Conservation (phyloP, 2,329 filamentous ascomycete species). For the Clonostachys chloroleuca region DNA sequence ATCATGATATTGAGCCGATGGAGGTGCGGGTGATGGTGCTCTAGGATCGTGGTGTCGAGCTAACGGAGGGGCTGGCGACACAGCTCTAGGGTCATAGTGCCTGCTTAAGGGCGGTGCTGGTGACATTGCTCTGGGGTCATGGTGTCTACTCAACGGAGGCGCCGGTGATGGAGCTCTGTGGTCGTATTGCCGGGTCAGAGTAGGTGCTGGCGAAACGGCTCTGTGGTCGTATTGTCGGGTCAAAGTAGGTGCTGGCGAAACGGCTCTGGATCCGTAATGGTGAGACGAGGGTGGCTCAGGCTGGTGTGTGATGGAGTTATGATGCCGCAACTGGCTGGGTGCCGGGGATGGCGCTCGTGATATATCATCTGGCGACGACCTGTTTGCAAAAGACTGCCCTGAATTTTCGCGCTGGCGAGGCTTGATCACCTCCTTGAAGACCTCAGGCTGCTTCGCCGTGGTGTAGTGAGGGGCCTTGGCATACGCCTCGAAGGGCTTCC, state of each 20-base stretch:
- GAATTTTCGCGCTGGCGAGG: conserved; percentile 33
- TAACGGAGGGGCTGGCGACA: conserved; percentile 27
- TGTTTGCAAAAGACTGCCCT: conserved; percentile 23
- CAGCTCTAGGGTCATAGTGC: conserved; percentile 12
- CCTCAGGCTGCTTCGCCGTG: conserved; percentile 55
- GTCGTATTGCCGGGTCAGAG: conserved; percentile 19
- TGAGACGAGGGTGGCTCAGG: conserved; percentile 17
- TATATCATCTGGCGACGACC: conserved; percentile 11
- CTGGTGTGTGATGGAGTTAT: conserved; percentile 15
- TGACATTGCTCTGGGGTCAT: background rate
- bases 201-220: conserved; percentile 25
- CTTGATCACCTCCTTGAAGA: conserved; percentile 40
- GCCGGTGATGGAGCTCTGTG: conserved; percentile 30
- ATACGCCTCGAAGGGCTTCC: conserved; percentile 65
- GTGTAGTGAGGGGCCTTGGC: conserved; percentile 63
- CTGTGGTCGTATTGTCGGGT: conserved; percentile 10
- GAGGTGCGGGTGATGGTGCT: conserved; percentile 17
- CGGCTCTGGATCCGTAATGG: conserved; percentile 23
- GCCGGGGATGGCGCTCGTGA: conserved; percentile 15
- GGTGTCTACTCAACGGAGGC: conserved; percentile 23
- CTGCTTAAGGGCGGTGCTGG: conserved; percentile 10
- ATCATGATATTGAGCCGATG: conserved; percentile 12
- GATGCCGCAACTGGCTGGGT: conserved; percentile 8
- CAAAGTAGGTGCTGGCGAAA: conserved; percentile 26
- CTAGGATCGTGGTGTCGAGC: conserved; percentile 9